phyloP scores from a whole-genome alignment of 2,329 filamentous ascomycete genomes.

The Sporothrix humicola region DNA sequence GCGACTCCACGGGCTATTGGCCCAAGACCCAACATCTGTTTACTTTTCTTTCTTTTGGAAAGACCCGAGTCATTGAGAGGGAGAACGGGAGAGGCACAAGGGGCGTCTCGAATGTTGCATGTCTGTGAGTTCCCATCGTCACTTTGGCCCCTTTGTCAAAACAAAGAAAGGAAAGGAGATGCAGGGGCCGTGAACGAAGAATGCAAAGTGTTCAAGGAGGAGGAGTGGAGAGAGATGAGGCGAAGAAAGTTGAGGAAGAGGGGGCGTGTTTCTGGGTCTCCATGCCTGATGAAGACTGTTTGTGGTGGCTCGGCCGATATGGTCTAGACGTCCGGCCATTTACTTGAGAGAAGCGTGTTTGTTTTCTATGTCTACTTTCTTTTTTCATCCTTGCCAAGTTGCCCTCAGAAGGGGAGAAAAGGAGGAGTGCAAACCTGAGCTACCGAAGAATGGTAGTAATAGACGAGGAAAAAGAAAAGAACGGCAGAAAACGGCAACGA shows the following conservation, averaged over 20 bases:
- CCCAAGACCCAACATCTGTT: not conserved
- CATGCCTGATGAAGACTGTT: not conserved
- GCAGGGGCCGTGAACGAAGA: not conserved
- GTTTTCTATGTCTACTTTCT: not conserved
- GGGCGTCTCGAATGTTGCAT: not conserved
- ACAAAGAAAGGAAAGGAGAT: not conserved
- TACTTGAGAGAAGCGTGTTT: not conserved
- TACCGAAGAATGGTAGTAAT: not conserved
- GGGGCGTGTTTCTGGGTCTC: not conserved
- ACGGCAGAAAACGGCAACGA: not conserved
- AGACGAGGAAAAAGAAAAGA: constrained; percentile 12
- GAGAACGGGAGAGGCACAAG: not conserved
- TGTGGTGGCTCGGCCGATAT: not conserved
- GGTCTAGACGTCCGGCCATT: not conserved
- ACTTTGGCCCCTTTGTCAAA: not conserved
- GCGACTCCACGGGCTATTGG: not conserved
- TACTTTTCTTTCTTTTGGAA: not conserved
- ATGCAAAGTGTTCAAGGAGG: not conserved
- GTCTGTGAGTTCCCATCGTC: too few relatives aligned
- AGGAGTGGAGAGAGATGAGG: not conserved
- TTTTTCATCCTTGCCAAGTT: not conserved
- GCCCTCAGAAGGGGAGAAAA: not conserved
- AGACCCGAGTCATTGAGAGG: not conserved
- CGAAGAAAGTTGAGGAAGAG: not conserved
- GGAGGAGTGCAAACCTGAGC: not conserved